Evolutionary conservation across 2,329 filamentous ascomycete species (phyloP), one percentile per base, ranked within the genome.

Genomic region (Emydomyces testavorans): DNA sequence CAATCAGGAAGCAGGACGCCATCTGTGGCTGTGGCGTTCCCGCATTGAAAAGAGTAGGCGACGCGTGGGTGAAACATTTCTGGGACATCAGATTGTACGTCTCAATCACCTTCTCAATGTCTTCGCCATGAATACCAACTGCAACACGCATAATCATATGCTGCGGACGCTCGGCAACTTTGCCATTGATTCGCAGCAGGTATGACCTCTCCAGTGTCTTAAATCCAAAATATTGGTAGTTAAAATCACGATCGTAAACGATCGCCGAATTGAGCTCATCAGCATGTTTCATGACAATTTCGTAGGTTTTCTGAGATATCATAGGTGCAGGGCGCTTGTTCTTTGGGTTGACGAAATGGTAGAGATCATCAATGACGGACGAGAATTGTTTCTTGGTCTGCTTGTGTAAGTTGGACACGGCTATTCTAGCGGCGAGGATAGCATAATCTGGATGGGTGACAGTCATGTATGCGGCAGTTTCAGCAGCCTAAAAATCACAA

Each of bases 321-420:
- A 98, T 98, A 49, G 92, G 90, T 43, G 89, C 90, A 6, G 76
- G 65, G 57, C 76, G 82, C 54, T 74, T 72, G 69, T 94, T 98
- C 73, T 86, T 94, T 53, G 90, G 88, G 73, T 98, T 98, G 69
- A 94, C 74, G 68, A 95, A 98, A 73, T 92, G 78, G 72, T 90
- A 95, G 35, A 98, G 80, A 62, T 98, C 92, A 60, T 80, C 82
- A 59, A 98, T 78, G 51, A 98, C 92, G 42, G 86, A 76, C n/a
- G 92, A 96, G 75, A 93, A 98, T 66, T 96, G 90, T 77, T 98
- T 98, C 79, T 96, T 96, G 56, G 92, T 98, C 77, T 98, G 92
- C 74, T 98, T 98, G 82, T 98, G 92, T 51, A 98, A 83, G 74
- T 98, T 98, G 63, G 92, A 98, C 48, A 98, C 92, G 58, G 92